Evolutionary conservation across 768 basidiomycete genomes (phyloP).

Genomic region (Daedaleopsis nitida): DNA sequence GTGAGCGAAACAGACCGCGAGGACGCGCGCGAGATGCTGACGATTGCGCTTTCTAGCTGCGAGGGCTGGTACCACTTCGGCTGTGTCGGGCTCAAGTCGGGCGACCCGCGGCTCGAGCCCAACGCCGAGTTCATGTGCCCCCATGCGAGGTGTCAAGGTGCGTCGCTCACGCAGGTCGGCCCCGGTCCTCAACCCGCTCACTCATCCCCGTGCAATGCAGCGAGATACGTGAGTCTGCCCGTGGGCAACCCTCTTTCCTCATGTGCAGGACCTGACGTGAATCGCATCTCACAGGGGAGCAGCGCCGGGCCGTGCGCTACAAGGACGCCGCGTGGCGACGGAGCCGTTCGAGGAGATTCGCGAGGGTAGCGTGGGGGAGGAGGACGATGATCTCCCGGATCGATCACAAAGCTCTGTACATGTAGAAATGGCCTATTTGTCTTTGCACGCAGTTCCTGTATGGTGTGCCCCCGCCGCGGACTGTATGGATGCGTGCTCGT

Average conservation of each 20-base stretch:
- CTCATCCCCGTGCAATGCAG: background rate
- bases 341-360: too few relatives aligned
- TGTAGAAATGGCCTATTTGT: too few relatives aligned
- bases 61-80: constrained; percentile 28
- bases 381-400: too few relatives aligned
- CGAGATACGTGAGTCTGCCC: background rate
- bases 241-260: too few relatives aligned
- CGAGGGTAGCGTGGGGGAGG: too few relatives aligned
- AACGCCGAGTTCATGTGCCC: constrained; percentile 23
- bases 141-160: constrained; percentile 24
- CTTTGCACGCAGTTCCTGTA: too few relatives aligned
- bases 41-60: constrained; percentile 14
- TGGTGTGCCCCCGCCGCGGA: too few relatives aligned
- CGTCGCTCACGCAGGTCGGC: background rate
- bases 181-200: background rate
- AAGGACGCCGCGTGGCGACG: constrained; percentile 17
- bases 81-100: constrained; percentile 21
- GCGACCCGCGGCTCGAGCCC: constrained; percentile 20
- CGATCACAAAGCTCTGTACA: too few relatives aligned
- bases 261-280: background rate
- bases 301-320: constrained; percentile 5
- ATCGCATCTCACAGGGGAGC: background rate
- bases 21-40: background rate
- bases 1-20: background rate
- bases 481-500: too few relatives aligned